Conservation (phyloP, 331 rosid species). For the Malus hybrid region DNA sequence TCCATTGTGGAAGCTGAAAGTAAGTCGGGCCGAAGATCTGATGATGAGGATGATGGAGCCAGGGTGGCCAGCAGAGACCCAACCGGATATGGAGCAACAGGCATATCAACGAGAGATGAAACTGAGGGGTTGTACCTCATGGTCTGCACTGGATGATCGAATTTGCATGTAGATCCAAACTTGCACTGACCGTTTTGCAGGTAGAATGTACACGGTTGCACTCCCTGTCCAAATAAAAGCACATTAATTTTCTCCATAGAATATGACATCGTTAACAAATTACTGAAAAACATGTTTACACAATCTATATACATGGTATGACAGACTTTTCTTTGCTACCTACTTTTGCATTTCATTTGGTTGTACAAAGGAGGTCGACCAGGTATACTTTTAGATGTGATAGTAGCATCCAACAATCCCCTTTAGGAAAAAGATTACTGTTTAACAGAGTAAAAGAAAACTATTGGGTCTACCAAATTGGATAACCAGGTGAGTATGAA, state of each 20-base stretch:
- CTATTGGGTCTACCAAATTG: not conserved
- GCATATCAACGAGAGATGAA: conserved; percentile 60
- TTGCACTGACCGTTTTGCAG: conserved; percentile 82
- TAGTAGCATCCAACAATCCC: not conserved
- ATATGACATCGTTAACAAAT: too few species aligned
- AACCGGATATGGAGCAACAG: conserved; percentile 68
- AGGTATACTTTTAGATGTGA: not conserved
- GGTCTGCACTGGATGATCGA: conserved; percentile 68
- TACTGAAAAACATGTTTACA: not conserved
- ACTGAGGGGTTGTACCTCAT: conserved; percentile 58
- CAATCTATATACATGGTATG: not conserved
- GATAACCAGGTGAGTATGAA: not conserved
- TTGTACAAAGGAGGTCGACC: not conserved
- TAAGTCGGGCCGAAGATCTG: conserved; percentile 54
- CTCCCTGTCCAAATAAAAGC: conserved; percentile 42
- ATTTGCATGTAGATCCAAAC: conserved; percentile 75
- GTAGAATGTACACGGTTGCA: conserved; percentile 65
- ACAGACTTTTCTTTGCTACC: not conserved
- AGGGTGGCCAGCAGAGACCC: conserved; percentile 63
- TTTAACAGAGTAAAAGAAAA: not conserved
- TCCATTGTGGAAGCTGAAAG: conserved; percentile 42
- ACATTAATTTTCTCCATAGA: too few species aligned
- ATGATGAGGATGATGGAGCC: conserved; percentile 53
- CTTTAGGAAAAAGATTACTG: not conserved
- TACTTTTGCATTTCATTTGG: not conserved